phyloP scores from a whole-genome alignment of 2,329 filamentous ascomycete genomes.

The Stromatinia cepivora region DNA sequence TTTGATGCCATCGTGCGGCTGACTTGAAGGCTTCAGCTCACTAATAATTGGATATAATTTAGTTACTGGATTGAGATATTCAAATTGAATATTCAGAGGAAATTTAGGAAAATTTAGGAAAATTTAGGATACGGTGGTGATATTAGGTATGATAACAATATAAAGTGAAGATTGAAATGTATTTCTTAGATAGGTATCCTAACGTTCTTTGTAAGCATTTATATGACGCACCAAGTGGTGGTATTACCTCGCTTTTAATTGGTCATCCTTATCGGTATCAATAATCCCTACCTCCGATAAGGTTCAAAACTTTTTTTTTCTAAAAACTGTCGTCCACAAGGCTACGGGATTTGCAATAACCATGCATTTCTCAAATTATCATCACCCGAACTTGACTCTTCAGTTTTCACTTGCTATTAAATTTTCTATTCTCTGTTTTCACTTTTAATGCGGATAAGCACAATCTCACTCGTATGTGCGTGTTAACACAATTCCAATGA shows the following conservation, averaged over 20 bases:
- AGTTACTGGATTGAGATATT: neutral
- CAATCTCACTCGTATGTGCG: neutral
- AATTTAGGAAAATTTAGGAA: too few relatives aligned
- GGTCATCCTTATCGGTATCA: conserved; percentile 1
- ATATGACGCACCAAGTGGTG: conserved; percentile 10
- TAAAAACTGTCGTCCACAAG: neutral
- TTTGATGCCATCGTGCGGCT: conserved; percentile 32
- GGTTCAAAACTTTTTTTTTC: conserved; percentile 4
- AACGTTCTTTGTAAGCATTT: conserved; percentile 14
- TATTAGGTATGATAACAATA: neutral
- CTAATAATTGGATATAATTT: neutral
- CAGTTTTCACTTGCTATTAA: neutral
- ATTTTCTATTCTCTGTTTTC: neutral
- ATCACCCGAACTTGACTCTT: neutral
- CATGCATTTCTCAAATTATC: conserved; percentile 4
- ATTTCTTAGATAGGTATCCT: neutral
- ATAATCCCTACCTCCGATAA: neutral
- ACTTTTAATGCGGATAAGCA: neutral
- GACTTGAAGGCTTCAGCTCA: neutral
- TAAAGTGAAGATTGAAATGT: conserved; percentile 7
- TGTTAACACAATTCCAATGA: neutral
- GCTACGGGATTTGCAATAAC: neutral
- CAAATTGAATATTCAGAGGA: neutral
- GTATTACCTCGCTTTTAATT: neutral
- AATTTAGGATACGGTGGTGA: too few relatives aligned